Percentiles rank a stretch among this genome's conserved stretches.
Conservation (phyloP, 352 stramenopile species). For the Pythium biforme region DNA sequence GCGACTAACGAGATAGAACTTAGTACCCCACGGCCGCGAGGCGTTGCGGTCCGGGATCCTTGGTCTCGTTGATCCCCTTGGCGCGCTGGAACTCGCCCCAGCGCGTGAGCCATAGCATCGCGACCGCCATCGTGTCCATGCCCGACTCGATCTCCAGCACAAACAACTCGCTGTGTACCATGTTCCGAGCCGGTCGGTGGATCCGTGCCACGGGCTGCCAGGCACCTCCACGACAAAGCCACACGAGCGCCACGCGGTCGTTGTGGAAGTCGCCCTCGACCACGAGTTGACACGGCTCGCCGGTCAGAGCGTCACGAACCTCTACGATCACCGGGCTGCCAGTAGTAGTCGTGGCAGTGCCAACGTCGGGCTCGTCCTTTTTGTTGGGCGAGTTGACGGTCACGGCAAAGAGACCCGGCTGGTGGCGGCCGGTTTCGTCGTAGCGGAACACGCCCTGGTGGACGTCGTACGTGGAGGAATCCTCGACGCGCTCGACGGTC, state of each 20-base stretch:
- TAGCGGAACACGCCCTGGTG: constrained; percentile 4
- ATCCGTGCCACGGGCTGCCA: constrained; percentile 7
- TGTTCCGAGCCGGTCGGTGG: background rate
- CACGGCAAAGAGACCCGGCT: background rate
- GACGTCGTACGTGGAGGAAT: background rate
- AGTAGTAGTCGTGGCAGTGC: too few species aligned
- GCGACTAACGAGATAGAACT: too few species aligned
- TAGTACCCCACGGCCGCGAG: too few species aligned
- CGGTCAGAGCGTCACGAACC: background rate
- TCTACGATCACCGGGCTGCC: background rate
- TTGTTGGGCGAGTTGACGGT: background rate
- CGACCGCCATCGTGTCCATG: constrained; percentile 2
- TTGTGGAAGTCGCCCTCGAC: background rate
- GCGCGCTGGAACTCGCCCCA: constrained; percentile 5
- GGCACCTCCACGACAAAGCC: too few species aligned
- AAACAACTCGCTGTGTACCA: background rate
- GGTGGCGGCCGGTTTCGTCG: constrained; percentile 2
- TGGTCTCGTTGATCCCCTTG: too few species aligned
- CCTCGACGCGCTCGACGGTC: background rate
- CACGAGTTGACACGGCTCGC: background rate
- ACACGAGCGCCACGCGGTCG: background rate
- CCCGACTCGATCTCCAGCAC: constrained; percentile 8
- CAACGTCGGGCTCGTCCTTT: too few species aligned
- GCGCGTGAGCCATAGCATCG: constrained; percentile 9
- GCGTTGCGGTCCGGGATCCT: too few species aligned